Evolutionary conservation across 352 stramenopile species (phyloP).

Genomic region (Phytophthora tentaculata): DNA sequence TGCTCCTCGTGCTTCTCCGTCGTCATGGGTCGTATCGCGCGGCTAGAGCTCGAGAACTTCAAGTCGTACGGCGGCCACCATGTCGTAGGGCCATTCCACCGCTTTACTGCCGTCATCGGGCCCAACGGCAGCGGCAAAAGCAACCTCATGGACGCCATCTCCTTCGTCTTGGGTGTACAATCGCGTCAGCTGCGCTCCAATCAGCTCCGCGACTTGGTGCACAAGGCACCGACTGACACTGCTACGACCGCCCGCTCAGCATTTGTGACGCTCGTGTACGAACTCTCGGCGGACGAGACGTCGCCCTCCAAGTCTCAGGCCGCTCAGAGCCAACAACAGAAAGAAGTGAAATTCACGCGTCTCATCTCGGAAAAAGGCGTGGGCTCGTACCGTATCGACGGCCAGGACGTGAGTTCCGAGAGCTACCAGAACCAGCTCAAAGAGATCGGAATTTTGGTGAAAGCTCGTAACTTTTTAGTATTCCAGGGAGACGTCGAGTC

Average conservation of each 20-base stretch:
- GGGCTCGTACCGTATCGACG: slow-evolving; percentile 84
- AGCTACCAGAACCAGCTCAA: slow-evolving; percentile 96
- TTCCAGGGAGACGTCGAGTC: slow-evolving; percentile 99
- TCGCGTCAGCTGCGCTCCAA: slow-evolving; percentile 95
- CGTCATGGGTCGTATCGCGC: slow-evolving; percentile 88
- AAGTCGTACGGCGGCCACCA: slow-evolving; percentile 97
- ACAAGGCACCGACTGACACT: slow-evolving; percentile 69
- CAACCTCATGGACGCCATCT: slow-evolving; percentile 97
- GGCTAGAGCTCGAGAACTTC: slow-evolving; percentile 99
- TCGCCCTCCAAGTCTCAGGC: slow-evolving; percentile 39
- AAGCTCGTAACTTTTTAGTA: slow-evolving; percentile 99
- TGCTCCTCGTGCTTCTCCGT: too few relatives aligned
- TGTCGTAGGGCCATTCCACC: slow-evolving; percentile 96
- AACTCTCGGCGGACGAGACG: slow-evolving; percentile 71
- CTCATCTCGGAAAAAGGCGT: slow-evolving; percentile 93
- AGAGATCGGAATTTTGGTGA: slow-evolving; percentile 97
- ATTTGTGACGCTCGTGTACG: slow-evolving; percentile 96
- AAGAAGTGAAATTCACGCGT: slow-evolving; percentile 93
- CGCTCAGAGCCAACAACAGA: slow-evolving; percentile 1
- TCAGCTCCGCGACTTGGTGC: slow-evolving; percentile 97
- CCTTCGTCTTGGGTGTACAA: slow-evolving; percentile 98
- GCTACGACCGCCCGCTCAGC: slow-evolving; percentile 53
- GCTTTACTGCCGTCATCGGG: slow-evolving; percentile 98
- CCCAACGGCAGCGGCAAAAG: slow-evolving; percentile 97
- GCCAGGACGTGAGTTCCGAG: slow-evolving; percentile 87